Conservation (phyloP, 1,284 basidiomycete genomes). For the Mycocalia duriaeana region DNA sequence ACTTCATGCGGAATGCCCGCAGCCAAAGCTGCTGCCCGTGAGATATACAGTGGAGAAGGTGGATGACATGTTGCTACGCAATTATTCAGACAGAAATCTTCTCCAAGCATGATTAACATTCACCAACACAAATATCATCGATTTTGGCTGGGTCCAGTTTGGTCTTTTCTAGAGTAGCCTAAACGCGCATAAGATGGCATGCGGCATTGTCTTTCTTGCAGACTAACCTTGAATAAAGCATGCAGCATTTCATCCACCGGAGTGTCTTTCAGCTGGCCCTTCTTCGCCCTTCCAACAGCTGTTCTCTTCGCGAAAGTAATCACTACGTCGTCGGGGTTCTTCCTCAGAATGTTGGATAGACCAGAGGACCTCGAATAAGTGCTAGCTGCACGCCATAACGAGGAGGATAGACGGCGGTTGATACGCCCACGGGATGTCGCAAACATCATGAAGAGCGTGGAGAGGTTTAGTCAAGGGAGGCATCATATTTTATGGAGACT, state of each 20-base stretch:
- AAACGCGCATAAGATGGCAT: slow-evolving; percentile 81
- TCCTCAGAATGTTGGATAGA: slow-evolving; percentile 35
- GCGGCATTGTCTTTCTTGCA: slow-evolving; percentile 94
- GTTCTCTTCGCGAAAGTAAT: slow-evolving; percentile 87
- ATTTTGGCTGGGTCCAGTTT: slow-evolving; percentile 76
- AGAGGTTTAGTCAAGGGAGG: too few relatives aligned
- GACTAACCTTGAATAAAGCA: slow-evolving; percentile 63
- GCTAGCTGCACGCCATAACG: too few relatives aligned
- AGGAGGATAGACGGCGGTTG: too few relatives aligned
- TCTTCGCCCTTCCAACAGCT: slow-evolving; percentile 79
- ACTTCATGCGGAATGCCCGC: slow-evolving; percentile 77
- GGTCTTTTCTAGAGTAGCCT: slow-evolving; percentile 67
- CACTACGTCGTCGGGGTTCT: slow-evolving; percentile 78
- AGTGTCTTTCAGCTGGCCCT: not conserved
- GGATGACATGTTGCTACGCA: slow-evolving; percentile 73
- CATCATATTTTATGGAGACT: too few relatives aligned
- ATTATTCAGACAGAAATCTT: not conserved
- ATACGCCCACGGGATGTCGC: too few relatives aligned
- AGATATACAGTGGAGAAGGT: slow-evolving; percentile 77
- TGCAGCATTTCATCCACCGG: slow-evolving; percentile 5
- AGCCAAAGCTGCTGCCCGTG: slow-evolving; percentile 74
- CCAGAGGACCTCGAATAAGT: too few relatives aligned
- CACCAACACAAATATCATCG: slow-evolving; percentile 80
- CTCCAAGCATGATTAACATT: not conserved
- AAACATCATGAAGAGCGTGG: too few relatives aligned